A percentile compares a stretch with the other conserved stretches of the same genome.
These are phyloP conservation scores for Huntiella decipiens DNA, from an alignment of 2,329 filamentous ascomycete species.

Conservation along the genomic window DNA sequence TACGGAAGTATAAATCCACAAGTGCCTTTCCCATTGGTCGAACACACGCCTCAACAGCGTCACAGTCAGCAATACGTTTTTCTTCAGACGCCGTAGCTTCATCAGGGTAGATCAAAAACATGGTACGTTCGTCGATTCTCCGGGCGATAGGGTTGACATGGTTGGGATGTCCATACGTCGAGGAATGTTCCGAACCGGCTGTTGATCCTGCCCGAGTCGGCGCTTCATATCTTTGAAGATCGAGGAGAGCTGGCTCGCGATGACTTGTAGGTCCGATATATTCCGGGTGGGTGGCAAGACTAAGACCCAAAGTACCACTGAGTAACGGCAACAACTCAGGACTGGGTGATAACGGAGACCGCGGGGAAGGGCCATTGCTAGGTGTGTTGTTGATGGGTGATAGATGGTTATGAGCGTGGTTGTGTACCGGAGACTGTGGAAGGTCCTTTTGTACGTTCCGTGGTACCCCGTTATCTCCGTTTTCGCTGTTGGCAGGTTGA, in stretches of 20 bases:
- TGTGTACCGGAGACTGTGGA: background rate
- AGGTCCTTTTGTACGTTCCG: background rate
- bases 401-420: no score
- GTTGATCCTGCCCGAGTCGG: background rate
- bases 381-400: background rate
- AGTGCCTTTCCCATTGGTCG: constrained; percentile 33
- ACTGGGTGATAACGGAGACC: constrained; percentile 4
- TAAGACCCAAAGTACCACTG: constrained; percentile 31
- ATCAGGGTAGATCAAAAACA: constrained; percentile 21
- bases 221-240: constrained; percentile 34
- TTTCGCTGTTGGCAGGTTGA: constrained; percentile 2
- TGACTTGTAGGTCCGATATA: constrained; percentile 41
- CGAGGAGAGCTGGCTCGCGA: constrained; percentile 37
- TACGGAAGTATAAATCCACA: constrained; percentile 39
- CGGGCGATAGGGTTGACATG: constrained; percentile 16
- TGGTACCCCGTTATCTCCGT: constrained; percentile 9
- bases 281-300: constrained; percentile 38
- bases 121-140: constrained; percentile 19
- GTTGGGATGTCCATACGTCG: constrained; percentile 8
- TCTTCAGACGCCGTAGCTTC: constrained; percentile 20
- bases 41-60: constrained; percentile 31
- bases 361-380: background rate
- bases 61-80: constrained; percentile 22
- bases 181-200: constrained; percentile 5
- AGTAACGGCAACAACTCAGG: constrained; percentile 16